phyloP scores from a whole-genome alignment of 163 green algal species.

The Trebouxiophyceae sp. region DNA sequence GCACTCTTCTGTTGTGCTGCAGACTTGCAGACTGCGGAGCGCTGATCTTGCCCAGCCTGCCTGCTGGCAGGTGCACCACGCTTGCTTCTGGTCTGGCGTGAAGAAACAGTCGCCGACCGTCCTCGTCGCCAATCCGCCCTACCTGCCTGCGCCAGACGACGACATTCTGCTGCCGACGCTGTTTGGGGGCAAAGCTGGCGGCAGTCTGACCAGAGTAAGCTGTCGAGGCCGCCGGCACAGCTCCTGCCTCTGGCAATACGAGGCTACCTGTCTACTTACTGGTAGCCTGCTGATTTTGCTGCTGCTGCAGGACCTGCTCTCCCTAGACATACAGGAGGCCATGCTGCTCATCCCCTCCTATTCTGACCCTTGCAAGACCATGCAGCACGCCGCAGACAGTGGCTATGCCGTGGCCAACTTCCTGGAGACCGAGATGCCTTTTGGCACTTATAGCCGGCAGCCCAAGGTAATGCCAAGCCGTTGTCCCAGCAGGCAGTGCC shows the following conservation, averaged over 20 bases:
- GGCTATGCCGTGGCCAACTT: slow-evolving; percentile 28
- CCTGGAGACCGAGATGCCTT: slow-evolving; percentile 17
- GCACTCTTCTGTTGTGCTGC: too few relatives aligned
- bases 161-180: slow-evolving; percentile 43
- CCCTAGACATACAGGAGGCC: slow-evolving; percentile 22
- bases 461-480: slow-evolving; percentile 20
- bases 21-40: too few relatives aligned
- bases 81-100: slow-evolving; percentile 44
- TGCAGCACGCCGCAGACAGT: slow-evolving; percentile 20
- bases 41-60: not conserved
- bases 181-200: slow-evolving; percentile 34
- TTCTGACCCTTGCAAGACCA: slow-evolving; percentile 32
- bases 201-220: slow-evolving; percentile 24
- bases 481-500: not conserved
- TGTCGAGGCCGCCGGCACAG: not conserved
- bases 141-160: slow-evolving; percentile 37
- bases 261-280: too few relatives aligned
- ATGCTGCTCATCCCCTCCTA: slow-evolving; percentile 48
- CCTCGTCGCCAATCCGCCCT: slow-evolving; percentile 51
- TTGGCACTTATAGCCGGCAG: slow-evolving; percentile 23
- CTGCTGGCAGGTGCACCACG: slow-evolving; percentile 30
- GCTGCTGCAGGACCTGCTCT: slow-evolving; percentile 33
- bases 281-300: not conserved
- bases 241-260: too few relatives aligned
- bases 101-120: slow-evolving; percentile 3